Evolutionary conservation across 164 flowering plant genomes (phyloP).

Genomic region (Chloranthus sessilifolius): DNA sequence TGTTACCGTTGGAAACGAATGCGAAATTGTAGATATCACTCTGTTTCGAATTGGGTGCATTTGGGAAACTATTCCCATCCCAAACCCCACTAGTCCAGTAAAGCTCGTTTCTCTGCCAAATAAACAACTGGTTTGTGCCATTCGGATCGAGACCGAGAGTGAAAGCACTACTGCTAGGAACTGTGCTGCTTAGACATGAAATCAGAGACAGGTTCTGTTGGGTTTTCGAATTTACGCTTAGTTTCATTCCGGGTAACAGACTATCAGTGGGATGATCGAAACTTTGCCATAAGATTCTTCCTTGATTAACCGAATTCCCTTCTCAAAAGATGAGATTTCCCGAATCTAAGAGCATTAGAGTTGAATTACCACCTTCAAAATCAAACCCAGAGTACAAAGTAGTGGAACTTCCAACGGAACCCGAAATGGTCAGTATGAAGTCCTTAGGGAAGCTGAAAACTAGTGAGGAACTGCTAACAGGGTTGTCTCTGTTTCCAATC

Average conservation of each 20-base stretch:
- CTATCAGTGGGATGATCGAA: constrained; percentile 13
- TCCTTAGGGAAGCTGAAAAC: not conserved
- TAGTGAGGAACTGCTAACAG: not conserved
- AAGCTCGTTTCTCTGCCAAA: too few relatives aligned
- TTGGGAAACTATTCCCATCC: not conserved
- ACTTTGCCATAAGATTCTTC: constrained; percentile 10
- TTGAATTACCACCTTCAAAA: not conserved
- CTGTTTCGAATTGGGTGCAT: not conserved
- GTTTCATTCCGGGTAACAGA: constrained; percentile 9
- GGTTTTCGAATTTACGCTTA: constrained; percentile 1
- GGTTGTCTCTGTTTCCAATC: constrained; percentile 7
- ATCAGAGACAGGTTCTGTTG: not conserved
- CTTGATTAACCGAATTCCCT: not conserved
- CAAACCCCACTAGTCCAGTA: not conserved
- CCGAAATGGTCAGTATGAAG: not conserved
- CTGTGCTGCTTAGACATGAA: not conserved
- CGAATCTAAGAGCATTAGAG: not conserved
- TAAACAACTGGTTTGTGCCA: not conserved
- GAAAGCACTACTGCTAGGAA: constrained; percentile 5
- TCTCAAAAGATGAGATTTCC: constrained; percentile 6
- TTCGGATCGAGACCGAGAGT: not conserved
- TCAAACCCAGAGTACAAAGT: not conserved
- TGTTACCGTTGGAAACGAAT: not conserved
- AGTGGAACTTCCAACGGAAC: not conserved
- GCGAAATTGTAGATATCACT: not conserved